A percentile compares a stretch with the other conserved stretches of the same genome.
Conservation (phyloP, 805 yeast species). For the Saturnispora halmiae region DNA sequence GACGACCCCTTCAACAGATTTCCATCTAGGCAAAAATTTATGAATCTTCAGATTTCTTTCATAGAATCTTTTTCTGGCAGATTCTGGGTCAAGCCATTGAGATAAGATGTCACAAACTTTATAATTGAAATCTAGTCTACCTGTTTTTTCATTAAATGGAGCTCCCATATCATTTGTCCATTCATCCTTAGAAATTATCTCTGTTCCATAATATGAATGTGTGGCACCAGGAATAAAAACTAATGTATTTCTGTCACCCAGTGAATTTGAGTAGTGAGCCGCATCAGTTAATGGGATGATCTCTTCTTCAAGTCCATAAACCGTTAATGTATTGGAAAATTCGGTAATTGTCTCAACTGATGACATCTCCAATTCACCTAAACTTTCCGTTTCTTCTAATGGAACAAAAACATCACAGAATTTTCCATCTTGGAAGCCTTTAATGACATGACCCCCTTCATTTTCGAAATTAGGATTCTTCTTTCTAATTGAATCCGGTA, state of each 20-base stretch:
- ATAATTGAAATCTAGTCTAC: conserved; percentile 48
- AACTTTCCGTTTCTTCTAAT: conserved; percentile 40
- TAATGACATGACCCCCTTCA: conserved; percentile 33
- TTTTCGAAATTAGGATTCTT: conserved; percentile 32
- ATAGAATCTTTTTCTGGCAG: conserved; percentile 47
- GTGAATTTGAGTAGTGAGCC: conserved; percentile 45
- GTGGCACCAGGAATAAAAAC: conserved; percentile 59
- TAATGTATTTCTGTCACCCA: conserved; percentile 51
- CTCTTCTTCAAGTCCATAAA: conserved; percentile 63
- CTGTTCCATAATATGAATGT: conserved; percentile 65
- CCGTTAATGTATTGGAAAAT: conserved; percentile 41
- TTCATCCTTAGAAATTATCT: conserved; percentile 28
- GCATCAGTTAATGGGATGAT: conserved; percentile 60
- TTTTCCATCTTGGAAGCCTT: conserved; percentile 44
- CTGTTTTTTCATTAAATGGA: conserved; percentile 27
- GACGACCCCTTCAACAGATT: conserved; percentile 52
- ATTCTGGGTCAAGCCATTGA: conserved; percentile 34
- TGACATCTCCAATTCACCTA: conserved; percentile 40
- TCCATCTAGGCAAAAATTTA: conserved; percentile 44
- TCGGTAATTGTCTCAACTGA: conserved; percentile 30
- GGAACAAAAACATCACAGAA: conserved; percentile 36
- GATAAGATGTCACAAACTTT: conserved; percentile 41
- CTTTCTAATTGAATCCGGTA: conserved; percentile 32
- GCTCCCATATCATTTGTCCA: conserved; percentile 15
- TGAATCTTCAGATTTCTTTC: conserved; percentile 30